These are phyloP conservation scores for Salix arbutifolia DNA, from an alignment of 345 rosid species.

Conservation along the genomic window DNA sequence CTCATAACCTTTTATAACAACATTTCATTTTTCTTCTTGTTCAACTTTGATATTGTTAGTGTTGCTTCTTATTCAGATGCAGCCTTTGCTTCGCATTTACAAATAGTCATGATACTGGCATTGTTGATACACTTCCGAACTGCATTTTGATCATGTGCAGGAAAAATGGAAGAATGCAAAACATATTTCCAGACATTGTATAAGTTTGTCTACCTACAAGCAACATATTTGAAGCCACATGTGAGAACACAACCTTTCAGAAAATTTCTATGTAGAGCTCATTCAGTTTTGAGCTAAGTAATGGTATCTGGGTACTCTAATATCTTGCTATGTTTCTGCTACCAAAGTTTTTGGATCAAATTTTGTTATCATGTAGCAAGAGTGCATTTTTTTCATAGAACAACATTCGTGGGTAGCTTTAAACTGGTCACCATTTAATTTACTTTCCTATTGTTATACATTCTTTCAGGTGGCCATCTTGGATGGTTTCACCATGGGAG, in stretches of 20 bases:
- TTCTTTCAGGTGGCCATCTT: conserved; percentile 66
- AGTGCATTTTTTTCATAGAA: background rate
- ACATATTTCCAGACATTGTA: conserved; percentile 54
- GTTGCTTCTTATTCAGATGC: conserved; percentile 6
- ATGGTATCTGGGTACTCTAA: background rate
- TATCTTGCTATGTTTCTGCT: background rate
- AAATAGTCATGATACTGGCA: background rate
- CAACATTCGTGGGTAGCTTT: background rate
- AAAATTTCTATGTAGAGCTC: conserved; percentile 7
- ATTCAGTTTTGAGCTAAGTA: conserved; percentile 6
- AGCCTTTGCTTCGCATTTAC: conserved; percentile 9
- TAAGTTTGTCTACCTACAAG: conserved; percentile 81
- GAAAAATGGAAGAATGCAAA: conserved; percentile 66
- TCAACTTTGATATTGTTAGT: background rate
- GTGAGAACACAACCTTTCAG: conserved; percentile 40
- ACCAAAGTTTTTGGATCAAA: background rate
- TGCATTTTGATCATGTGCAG: conserved; percentile 36
- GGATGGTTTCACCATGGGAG: conserved; percentile 72
- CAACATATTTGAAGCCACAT: conserved; percentile 83
- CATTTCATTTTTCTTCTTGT: background rate
- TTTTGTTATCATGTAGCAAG: background rate
- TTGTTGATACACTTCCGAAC: conserved; percentile 11
- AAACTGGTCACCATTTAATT: background rate
- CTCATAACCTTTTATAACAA: background rate
- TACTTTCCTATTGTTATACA: background rate